Evolutionary conservation across 164 flowering plant genomes (phyloP), one percentile per base, ranked within the genome.

Genomic region (Stephania yunnanensis): DNA sequence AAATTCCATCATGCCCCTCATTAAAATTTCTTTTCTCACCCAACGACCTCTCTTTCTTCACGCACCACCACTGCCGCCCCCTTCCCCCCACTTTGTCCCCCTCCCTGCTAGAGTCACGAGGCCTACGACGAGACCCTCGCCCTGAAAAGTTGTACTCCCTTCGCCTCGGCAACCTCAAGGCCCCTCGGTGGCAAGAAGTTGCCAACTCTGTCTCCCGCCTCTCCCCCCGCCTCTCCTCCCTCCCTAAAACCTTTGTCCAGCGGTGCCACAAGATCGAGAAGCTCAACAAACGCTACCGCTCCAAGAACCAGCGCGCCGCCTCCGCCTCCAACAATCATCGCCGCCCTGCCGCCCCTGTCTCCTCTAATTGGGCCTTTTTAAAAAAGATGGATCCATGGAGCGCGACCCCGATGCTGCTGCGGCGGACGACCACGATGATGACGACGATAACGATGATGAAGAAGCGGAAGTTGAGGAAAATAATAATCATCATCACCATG

Each of bases 221-320:
- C 29, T 90, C 87, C 81, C 76, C 80, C 17, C 74, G 69, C 36
- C 44, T 78, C 9, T 44, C 83, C 8, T 82, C 86, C 6, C 52
- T 88, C 42, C 3, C 42, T 36, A 93, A 93, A 75, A 83, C 98
- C n/a, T 80, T 97, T 67, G 86, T 88, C 13, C 95, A 93, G 86
- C 92, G 98, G 83, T 91, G 98, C 31, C 97, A 93, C 81, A 93
- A 93, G 88, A 86, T 93, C 79, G 98, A 93, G 86, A 93, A 93
- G 85, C 91, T 93, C 68, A 84, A 97, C 17, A 88, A 89, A 71
- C 88, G 97, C 20, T 90, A 89, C 80, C 87, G 95, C 4, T 74
- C 91, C 22, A 97, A 93, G 82, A 87, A 82, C 71, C 98, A 89
- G 71, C 85, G 91, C 10, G 75, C 83, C 10, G 10, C 78, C 63